Conservation (phyloP, 805 yeast genomes). For the Kodamaea jinghongensis region DNA sequence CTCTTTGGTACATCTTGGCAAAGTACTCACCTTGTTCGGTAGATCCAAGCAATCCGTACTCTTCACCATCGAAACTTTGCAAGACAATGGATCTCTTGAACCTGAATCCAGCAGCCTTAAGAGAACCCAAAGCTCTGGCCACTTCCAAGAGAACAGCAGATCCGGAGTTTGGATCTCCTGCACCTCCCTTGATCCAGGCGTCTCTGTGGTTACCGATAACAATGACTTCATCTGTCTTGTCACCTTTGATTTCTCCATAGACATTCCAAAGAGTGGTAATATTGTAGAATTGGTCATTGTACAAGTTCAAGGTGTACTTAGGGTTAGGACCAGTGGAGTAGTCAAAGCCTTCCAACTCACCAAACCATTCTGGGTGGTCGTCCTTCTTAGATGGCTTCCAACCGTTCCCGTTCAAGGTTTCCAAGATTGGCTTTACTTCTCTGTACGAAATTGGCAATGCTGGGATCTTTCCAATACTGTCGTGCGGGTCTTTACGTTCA, state of each 20-base stretch:
- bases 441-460: conserved; percentile 44
- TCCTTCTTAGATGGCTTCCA: conserved; percentile 20
- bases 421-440: conserved; percentile 43
- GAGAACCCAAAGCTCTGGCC: conserved; percentile 41
- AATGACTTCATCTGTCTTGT: conserved; percentile 36
- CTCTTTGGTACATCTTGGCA: conserved; percentile 35
- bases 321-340: conserved; percentile 41
- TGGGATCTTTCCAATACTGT: conserved; percentile 37
- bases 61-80: conserved; percentile 44
- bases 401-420: conserved; percentile 37
- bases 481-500: conserved; percentile 34
- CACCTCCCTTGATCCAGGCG: conserved; percentile 49
- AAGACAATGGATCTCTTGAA: conserved; percentile 39
- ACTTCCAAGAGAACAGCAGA: conserved; percentile 42
- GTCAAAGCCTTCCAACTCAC: conserved; percentile 39
- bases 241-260: conserved; percentile 44
- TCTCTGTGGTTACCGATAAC: conserved; percentile 46
- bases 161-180: conserved; percentile 47
- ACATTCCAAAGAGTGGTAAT: conserved; percentile 43
- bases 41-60: conserved; percentile 53
- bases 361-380: conserved; percentile 40
- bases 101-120: conserved; percentile 35
- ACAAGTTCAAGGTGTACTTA: conserved; percentile 36
- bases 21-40: conserved; percentile 56
- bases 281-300: conserved; percentile 38